phyloP scores from a whole-genome alignment of 108 stramenopile species.

The Conticribra weissflogii region DNA sequence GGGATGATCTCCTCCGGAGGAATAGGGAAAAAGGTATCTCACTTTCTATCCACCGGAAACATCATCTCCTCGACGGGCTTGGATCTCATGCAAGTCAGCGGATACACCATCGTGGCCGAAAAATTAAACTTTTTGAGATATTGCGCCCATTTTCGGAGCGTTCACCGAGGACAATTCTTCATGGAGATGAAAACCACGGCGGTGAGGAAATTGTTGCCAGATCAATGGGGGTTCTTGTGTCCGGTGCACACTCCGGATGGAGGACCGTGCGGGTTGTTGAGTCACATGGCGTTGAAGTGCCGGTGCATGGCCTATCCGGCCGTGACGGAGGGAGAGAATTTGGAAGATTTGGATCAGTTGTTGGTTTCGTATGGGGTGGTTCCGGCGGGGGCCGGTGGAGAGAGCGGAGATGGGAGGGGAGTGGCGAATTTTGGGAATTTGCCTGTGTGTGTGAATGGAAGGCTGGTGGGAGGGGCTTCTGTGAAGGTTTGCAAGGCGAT shows the following conservation, averaged over 20 bases:
- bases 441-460: conserved; percentile 82
- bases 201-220: conserved; percentile 97
- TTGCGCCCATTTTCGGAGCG: conserved; percentile 96
- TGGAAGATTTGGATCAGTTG: conserved; percentile 64
- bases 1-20: conserved; percentile 72
- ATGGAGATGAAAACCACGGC: conserved; percentile 99
- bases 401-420: conserved; percentile 65
- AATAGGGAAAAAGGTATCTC: conserved; percentile 90
- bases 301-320: conserved; percentile 71
- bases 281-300: conserved; percentile 91
- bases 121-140: conserved; percentile 95
- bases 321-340: conserved; percentile 42
- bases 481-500: conserved; percentile 67
- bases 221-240: conserved; percentile 99
- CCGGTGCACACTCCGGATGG: conserved; percentile 99
- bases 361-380: conserved; percentile 73
- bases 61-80: conserved; percentile 91
- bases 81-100: conserved; percentile 98
- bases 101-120: conserved; percentile 98
- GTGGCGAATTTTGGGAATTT: conserved; percentile 56
- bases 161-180: conserved; percentile 97
- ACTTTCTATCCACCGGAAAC: conserved; percentile 96
- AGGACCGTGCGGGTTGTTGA: conserved; percentile 97
- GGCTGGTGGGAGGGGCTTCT: conserved; percentile 70
- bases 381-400: conserved; percentile 70